A percentile compares a stretch with the other conserved stretches of the same genome.
phyloP scores from a whole-genome alignment of 1,284 basidiomycete species.

The Tilletiaria anomala region DNA sequence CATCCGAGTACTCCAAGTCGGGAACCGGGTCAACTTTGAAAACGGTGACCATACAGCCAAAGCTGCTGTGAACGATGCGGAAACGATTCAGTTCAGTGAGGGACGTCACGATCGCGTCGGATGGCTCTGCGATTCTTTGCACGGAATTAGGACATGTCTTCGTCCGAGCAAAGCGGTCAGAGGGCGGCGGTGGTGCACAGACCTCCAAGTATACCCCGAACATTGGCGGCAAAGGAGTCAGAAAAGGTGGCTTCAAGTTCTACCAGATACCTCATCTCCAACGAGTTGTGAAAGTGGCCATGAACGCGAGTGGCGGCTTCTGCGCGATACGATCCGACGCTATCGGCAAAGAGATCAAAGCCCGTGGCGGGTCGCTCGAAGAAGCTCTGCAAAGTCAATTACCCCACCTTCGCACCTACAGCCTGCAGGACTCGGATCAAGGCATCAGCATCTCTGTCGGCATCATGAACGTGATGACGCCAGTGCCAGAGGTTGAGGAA shows the following conservation, averaged over 20 bases:
- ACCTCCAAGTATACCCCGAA: no score
- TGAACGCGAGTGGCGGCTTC: slow-evolving; percentile 77
- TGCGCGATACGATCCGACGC: slow-evolving; percentile 70
- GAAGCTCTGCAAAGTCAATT: slow-evolving; percentile 50
- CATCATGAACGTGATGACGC: no score
- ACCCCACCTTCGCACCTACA: no score
- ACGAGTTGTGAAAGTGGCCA: slow-evolving; percentile 66
- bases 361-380: slow-evolving; percentile 52
- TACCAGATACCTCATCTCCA: slow-evolving; percentile 67
- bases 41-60: slow-evolving; percentile 47
- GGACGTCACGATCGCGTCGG: slow-evolving; percentile 76
- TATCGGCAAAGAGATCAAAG: slow-evolving; percentile 48
- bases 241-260: slow-evolving; percentile 48
- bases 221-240: slow-evolving; percentile 1
- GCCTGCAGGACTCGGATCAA: no score
- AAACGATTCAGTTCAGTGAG: slow-evolving; percentile 64
- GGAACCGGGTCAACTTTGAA: no score
- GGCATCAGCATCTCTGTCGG: no score
- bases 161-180: slow-evolving; percentile 42
- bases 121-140: slow-evolving; percentile 78
- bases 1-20: slow-evolving; percentile 23
- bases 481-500: no score
- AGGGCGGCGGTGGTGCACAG: no score
- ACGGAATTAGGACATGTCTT: slow-evolving; percentile 91
- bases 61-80: slow-evolving; percentile 75